phyloP scores from a whole-genome alignment of 139 green algal species.

The Chlorella sp. region DNA sequence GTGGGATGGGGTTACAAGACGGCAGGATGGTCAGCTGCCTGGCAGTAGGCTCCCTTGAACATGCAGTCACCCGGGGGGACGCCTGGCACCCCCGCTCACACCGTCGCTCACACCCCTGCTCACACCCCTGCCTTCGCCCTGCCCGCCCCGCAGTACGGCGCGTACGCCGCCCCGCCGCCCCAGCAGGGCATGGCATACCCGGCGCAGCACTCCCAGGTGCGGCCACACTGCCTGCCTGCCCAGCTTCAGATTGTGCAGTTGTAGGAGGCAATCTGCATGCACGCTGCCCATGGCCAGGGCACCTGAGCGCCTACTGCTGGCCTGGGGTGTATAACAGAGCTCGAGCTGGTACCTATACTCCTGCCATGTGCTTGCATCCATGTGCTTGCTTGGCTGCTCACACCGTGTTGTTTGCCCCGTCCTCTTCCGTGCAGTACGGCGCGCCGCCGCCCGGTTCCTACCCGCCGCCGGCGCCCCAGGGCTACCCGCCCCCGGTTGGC shows the following conservation, averaged over 20 bases:
- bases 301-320: too few species aligned
- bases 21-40: neutral
- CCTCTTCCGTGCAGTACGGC: constrained; percentile 2
- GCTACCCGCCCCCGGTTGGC: constrained; percentile 35
- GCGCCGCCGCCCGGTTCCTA: constrained; percentile 14
- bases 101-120: neutral
- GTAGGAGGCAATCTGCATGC: neutral
- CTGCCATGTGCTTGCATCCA: too few species aligned
- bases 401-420: too few species aligned
- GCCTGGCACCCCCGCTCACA: neutral
- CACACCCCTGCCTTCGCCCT: neutral
- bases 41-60: neutral
- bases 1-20: neutral
- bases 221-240: neutral
- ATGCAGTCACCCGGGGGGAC: neutral
- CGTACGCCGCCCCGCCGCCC: constrained; percentile 18
- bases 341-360: too few species aligned
- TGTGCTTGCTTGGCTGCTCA: too few species aligned
- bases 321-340: too few species aligned
- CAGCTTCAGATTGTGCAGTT: neutral
- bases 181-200: constrained; percentile 17
- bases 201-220: neutral
- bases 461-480: constrained; percentile 28
- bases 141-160: neutral
- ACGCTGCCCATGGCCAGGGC: too few species aligned